These are phyloP conservation scores for Suillus tomentosus DNA, from an alignment of 768 basidiomycete species.

Conservation along the genomic window DNA sequence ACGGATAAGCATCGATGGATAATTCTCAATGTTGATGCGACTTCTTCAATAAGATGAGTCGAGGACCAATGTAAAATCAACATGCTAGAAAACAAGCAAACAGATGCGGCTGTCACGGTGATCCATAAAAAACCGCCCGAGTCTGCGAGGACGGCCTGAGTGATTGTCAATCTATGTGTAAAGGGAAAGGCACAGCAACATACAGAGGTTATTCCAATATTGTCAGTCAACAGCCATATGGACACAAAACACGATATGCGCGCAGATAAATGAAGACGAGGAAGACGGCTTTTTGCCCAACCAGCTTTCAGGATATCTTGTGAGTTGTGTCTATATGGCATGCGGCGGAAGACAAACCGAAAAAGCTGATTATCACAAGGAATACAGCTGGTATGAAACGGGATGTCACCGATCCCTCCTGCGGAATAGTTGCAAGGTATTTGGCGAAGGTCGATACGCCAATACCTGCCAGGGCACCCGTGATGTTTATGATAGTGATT, in stretches of 20 bases:
- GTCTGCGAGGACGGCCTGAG: slow-evolving; percentile 27
- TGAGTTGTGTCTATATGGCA: not conserved
- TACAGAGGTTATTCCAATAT: slow-evolving; percentile 37
- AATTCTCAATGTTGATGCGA: slow-evolving; percentile 36
- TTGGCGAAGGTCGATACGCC: slow-evolving; percentile 39
- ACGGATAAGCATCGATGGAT: slow-evolving; percentile 37
- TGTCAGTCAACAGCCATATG: slow-evolving; percentile 45
- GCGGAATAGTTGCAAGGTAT: slow-evolving; percentile 32
- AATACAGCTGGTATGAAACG: slow-evolving; percentile 44
- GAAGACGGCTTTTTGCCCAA: slow-evolving; percentile 45
- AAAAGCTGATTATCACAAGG: slow-evolving; percentile 40
- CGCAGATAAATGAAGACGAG: slow-evolving; percentile 43
- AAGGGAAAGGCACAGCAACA: slow-evolving; percentile 10
- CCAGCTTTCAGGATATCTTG: slow-evolving; percentile 31
- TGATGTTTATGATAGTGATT: slow-evolving; percentile 43
- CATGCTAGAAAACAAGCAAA: slow-evolving; percentile 41
- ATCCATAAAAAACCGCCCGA: slow-evolving; percentile 44
- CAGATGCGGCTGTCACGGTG: slow-evolving; percentile 38
- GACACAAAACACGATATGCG: slow-evolving; percentile 51
- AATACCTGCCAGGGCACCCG: slow-evolving; percentile 44
- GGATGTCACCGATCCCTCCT: slow-evolving; percentile 28
- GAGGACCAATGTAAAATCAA: slow-evolving; percentile 44
- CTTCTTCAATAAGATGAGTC: slow-evolving; percentile 43
- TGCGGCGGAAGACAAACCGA: slow-evolving; percentile 27
- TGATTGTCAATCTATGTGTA: not conserved